These are phyloP conservation scores for Aspergillus cejpii DNA, from an alignment of 2,329 filamentous ascomycete species.

Conservation along the genomic window DNA sequence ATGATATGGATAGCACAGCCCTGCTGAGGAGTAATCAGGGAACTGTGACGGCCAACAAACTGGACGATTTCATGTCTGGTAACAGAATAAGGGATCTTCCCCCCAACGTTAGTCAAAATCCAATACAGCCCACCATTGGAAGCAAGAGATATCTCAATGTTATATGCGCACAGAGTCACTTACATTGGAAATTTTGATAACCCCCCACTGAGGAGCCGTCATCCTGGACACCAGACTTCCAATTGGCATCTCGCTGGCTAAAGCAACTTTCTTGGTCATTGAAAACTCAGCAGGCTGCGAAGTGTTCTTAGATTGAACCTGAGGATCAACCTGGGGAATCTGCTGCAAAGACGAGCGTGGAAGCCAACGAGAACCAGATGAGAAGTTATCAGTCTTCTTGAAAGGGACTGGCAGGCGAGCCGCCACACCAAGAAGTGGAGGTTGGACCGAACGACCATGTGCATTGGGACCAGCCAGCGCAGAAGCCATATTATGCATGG, in stretches of 20 bases:
- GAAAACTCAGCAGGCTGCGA: background rate
- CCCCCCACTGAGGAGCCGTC: slow-evolving; percentile 21
- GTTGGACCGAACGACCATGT: background rate
- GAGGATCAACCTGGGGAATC: slow-evolving; percentile 2
- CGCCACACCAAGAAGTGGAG: slow-evolving; percentile 1
- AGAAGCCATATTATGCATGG: slow-evolving; percentile 1
- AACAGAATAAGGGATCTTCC: slow-evolving; percentile 46
- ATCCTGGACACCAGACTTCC: slow-evolving; percentile 20
- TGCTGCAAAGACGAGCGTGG: slow-evolving; percentile 1
- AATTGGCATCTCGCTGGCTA: slow-evolving; percentile 24
- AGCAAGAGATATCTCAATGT: no score
- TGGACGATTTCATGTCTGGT: slow-evolving; percentile 46
- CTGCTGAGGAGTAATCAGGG: slow-evolving; percentile 30
- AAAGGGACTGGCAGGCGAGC: background rate
- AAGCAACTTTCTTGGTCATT: slow-evolving; percentile 12
- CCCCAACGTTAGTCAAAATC: slow-evolving; percentile 4
- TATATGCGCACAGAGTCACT: slow-evolving; percentile 12
- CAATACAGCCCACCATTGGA: background rate
- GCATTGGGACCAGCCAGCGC: background rate
- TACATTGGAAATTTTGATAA: slow-evolving; percentile 36
- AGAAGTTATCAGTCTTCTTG: slow-evolving; percentile 1
- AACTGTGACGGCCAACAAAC: slow-evolving; percentile 42
- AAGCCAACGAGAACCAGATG: background rate
- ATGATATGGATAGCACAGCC: slow-evolving; percentile 50
- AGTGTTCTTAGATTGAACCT: background rate